These are phyloP conservation scores for Scedosporium dehoogii DNA, from an alignment of 2,329 filamentous ascomycete genomes.

Conservation along the genomic window DNA sequence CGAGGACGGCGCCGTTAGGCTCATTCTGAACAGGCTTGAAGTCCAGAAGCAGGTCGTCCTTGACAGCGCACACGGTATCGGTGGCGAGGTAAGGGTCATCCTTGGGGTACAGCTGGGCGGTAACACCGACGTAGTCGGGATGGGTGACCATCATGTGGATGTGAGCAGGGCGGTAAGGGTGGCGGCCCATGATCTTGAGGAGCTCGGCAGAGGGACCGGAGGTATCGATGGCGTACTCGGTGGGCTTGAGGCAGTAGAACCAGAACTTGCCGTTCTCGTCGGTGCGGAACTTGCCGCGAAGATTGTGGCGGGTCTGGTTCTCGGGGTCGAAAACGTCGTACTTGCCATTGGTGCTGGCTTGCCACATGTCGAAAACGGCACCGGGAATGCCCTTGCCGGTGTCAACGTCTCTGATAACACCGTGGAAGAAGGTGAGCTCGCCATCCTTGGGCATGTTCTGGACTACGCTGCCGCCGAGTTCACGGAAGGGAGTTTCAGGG, in stretches of 20 bases:
- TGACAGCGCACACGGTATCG: conserved; percentile 39
- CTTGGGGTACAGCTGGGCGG: conserved; percentile 68
- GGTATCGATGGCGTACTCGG: conserved; percentile 60
- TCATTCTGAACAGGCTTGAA: conserved; percentile 35
- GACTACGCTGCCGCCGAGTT: conserved; percentile 56
- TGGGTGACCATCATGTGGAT: conserved; percentile 47
- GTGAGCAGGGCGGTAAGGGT: conserved; percentile 38
- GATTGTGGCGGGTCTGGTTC: conserved; percentile 62
- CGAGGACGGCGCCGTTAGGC: conserved; percentile 22
- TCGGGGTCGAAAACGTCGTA: conserved; percentile 69
- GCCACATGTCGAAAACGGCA: conserved; percentile 71
- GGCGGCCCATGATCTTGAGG: conserved; percentile 34
- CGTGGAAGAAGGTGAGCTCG: conserved; percentile 57
- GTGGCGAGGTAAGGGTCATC: conserved; percentile 52
- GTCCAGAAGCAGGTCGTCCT: conserved; percentile 39
- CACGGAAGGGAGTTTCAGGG: conserved; percentile 62
- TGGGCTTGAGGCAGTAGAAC: conserved; percentile 68
- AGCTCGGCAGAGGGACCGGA: conserved; percentile 40
- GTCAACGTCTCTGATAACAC: conserved; percentile 52
- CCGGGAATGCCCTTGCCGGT: conserved; percentile 56
- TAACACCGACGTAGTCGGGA: conserved; percentile 59
- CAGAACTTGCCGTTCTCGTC: conserved; percentile 60
- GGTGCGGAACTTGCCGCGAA: conserved; percentile 65
- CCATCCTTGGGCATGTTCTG: conserved; percentile 50
- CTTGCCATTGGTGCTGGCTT: conserved; percentile 64